Base-by-base conservation (phyloP, 1,284 basidiomycete species). In the Irpex sp. region DNA sequence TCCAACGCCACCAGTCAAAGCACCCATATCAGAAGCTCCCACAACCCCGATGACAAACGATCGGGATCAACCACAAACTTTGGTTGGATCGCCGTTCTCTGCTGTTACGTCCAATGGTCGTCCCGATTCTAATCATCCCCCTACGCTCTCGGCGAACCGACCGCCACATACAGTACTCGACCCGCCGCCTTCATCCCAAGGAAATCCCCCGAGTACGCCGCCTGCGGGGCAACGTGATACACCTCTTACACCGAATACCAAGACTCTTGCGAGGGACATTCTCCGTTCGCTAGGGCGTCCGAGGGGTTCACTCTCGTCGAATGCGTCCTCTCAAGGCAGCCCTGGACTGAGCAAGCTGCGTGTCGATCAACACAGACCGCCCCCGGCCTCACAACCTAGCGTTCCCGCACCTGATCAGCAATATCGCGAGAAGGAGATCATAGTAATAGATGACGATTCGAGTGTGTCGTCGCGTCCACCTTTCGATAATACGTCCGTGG, bases 231-330 rank as follows among this genome's bases (percentile, higher is more conserved):
- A 63, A 5, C 66, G 71, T 63, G 74, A 74, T 1, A 78, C 80
- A 50, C 19, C 19, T 2, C 72, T 71, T 36, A 71, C 77, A 31
- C 78, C 76, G 3, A 73, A 79, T 59, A 77, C 69, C 62, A 71
- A 68, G 17, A 77, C 76, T 39, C 70, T 82, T 19, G 81, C 81
- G 13, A 74, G 70, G 46, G 81, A 82, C 64, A 72, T 82, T 26
- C 62, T 82, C 13, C 75, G 75, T 4, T 76, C 79, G 7, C 69
- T 82, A 4, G 75, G 77, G 7, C 71, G 70, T 61, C 66, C 68
- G 8, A 57, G 53, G n/a, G 63, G 60, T 2, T 56, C 61, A 5
- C 61, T 60, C 26, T 55, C 63, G 31, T 33, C 36, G 36, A 17
- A 17, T n/a, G 31, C 46, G 31, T 31, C 47, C 0, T 59, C 47